Evolutionary conservation across 2,329 filamentous ascomycete species (phyloP), one percentile per base, ranked within the genome.

Genomic region (Colletotrichum cordylinicola): DNA sequence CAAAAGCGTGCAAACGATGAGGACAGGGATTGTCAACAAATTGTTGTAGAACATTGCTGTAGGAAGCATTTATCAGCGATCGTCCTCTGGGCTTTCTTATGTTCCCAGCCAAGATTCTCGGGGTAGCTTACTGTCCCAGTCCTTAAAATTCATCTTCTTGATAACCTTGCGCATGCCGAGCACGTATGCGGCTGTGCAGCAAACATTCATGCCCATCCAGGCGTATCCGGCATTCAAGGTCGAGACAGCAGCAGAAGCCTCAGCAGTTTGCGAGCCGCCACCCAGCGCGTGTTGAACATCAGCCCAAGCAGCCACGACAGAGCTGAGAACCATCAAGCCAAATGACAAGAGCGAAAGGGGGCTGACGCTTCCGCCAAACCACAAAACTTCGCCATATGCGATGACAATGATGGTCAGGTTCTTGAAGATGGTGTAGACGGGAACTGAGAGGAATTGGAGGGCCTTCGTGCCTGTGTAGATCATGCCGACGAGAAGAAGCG

Each of bases 31-130:
- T 73, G 96, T 98, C 79, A 99, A 92, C 64, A 98, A 91, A 87
- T 99, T 98, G 92, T 99, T 99, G 90, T 99, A 99, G 88, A 97
- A 98, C 97, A 98, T 99, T 82, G 96, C 96, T 98, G 64, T 9
- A 82, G 86, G 80, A 64, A 37, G 21, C 21, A 24, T 18, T 16
- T 16, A 39, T 76, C 43, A 88, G 84, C 62, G 8, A 67, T 31
- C n/a, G 29, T 21, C 29, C 33, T 37, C 58, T 35, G n/a, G 12
- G 21, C 21, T 33, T 13, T 15, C n/a, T 78, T 24, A 33, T 37
- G 29, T 48, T 70, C 56, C 13, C 72, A 62, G 31, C 18, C 9
- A n/a, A 7, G 13, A 15, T 21, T 24, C 16, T 33, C 60, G 71
- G 43, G 21, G 58, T 15, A 58, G 93, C 96, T 87, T 91, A 98